Evolutionary conservation across 169 alveolate species (phyloP), one percentile per base, ranked within the genome.

Genomic region (Eimeria necatrix): DNA sequence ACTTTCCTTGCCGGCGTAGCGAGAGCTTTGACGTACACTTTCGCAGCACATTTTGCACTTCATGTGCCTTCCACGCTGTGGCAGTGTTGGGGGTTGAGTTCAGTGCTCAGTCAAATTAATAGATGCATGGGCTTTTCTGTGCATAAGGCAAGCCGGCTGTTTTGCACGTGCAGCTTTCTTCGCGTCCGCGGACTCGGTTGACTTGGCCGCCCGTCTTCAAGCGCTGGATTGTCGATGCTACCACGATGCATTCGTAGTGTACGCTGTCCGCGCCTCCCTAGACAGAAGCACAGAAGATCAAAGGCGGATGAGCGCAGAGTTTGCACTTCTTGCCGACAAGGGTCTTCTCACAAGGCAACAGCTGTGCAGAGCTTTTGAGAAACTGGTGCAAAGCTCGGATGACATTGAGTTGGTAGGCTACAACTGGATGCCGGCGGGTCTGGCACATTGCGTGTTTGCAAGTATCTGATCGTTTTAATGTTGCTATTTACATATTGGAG

Each of bases 281-380:
- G 91, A 92, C 76, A 71, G 93, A 61, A 53, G 59, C 73, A 68
- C 85, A 12, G 95, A 92, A 49, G 95, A 92, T 48, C 95, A 84
- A 32, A 61, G 76, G 73, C 73, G 92, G 32, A 76, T 92, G 56
- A 73, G 91, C n/a, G 95, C 95, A 6, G 85, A 71, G n/a, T 76
- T 92, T 48, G 86, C 95, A 49, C 93, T 92, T 41, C 95, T 92
- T 6, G 85, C 84, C 51, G 95, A 92, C 26, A 61, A 84, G 78
- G 73, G 86, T 20, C 64, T 92, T 56, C 60, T 92, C 53, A 92
- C 91, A 56, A 92, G 86, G 53, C 93, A 92, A 32, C 95, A 92
- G 85, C 78, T 92, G 74, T 61, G 85, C 48, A 84, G 93, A 22
- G 95, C 93, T 14, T 81, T 92, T 74, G 95, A 92, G 53, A 92